Evolutionary conservation across 2,329 filamentous ascomycete species (phyloP), one percentile per base, ranked within the genome.

Genomic region (Aspergillus tamarii): DNA sequence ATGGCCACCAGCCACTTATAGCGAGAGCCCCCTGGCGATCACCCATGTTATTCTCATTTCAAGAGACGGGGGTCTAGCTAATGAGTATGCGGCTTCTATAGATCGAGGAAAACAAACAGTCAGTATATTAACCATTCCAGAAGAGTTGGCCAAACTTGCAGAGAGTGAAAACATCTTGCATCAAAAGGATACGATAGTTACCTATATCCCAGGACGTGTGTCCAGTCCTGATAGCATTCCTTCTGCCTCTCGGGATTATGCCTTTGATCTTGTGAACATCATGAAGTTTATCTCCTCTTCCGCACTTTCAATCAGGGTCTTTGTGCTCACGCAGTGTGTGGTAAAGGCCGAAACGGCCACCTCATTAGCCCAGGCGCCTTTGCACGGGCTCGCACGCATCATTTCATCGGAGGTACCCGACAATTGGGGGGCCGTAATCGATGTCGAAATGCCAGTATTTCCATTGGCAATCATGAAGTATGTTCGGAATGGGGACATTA

Each of bases 351-450:
- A 68, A 9, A 66, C 72, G 1, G 52, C 67, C 2, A 74, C 76
- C 2, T 74, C 70, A 2, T 74, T 81, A 10, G 76, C 77, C 0
- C 75, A 81, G 14, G 71, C 69, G 1, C 68, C 78, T 5, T 62
- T 81, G 12, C 65, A 75, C 43, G 80, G 80, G 4, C 72, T 81
- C 7, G 66, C 66, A 8, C 74, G 79, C 34, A 76, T 82, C 59
- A 73, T 79, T 59, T 75, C 77, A 9, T 71, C 71, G 1, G 80
- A 82, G 67, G 74, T 80, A 30, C 69, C 77, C 9, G 62, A 81
- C 19, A 55, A 71, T 12, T 80, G 74, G 67, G 78, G 79, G 21
- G 76, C 69, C 0, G 64, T 81, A n/a, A 75, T 81, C 32, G 79
- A 82, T 64, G 69, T 67, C 12, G 78, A 79, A 30, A 64, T 56